Conservation (phyloP, 192 early-diverging fungal genomes). For the Dimargaris cristalligena region DNA sequence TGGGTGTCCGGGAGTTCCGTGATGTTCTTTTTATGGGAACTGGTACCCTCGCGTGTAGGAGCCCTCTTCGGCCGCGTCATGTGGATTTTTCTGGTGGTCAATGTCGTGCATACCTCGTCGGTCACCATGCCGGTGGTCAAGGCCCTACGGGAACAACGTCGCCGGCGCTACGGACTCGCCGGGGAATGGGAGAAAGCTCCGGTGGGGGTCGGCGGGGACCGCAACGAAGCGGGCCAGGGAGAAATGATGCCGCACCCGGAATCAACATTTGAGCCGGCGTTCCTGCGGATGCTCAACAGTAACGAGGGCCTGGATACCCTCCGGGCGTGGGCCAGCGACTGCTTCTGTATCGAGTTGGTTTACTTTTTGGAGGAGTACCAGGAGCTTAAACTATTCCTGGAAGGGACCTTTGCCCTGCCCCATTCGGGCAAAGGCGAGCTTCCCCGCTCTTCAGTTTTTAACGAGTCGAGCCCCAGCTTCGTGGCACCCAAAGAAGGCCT, state of each 20-base stretch:
- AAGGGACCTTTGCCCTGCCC: neutral
- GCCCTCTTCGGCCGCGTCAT: neutral
- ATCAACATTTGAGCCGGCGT: neutral
- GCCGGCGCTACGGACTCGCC: neutral
- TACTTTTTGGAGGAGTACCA: conserved; percentile 8
- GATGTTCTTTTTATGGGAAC: conserved; percentile 3
- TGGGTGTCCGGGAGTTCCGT: neutral
- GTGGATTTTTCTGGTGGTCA: conserved; percentile 3
- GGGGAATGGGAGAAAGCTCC: too few species aligned
- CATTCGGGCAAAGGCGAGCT: too few species aligned
- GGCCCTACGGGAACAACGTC: neutral
- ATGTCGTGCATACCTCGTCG: neutral
- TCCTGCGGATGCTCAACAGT: neutral
- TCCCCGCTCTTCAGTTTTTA: too few species aligned
- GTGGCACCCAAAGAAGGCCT: neutral
- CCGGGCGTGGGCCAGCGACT: neutral
- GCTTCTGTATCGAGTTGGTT: conserved; percentile 2
- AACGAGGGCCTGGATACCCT: neutral
- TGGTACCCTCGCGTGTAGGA: neutral
- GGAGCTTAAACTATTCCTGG: neutral
- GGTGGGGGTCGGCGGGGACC: neutral
- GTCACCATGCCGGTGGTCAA: neutral
- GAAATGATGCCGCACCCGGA: neutral
- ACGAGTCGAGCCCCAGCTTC: too few species aligned
- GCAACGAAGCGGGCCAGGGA: neutral